A percentile compares a stretch with the other conserved stretches of the same genome.
These are phyloP conservation scores for Penicillium sp. DNA, from an alignment of 2,329 filamentous ascomycete genomes.

Conservation along the genomic window DNA sequence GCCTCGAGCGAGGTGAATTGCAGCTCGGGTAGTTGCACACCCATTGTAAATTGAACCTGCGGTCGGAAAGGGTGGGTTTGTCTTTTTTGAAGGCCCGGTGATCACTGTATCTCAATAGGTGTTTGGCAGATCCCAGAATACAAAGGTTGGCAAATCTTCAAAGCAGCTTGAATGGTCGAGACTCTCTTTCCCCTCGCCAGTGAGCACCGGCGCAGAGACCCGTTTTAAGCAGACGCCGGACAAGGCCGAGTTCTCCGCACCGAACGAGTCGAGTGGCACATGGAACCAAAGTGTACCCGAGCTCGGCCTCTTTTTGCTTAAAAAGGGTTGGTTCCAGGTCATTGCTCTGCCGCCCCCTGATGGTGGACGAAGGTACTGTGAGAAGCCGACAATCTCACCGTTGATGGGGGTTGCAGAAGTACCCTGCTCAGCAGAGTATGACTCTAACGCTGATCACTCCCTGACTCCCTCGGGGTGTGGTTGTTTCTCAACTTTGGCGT, in stretches of 20 bases:
- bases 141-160: neutral
- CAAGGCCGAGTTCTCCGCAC: conserved; percentile 7
- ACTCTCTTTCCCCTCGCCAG: too few relatives aligned
- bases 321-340: too few relatives aligned
- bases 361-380: neutral
- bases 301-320: too few relatives aligned
- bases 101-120: too few relatives aligned
- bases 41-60: conserved; percentile 20
- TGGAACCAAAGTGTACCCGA: neutral
- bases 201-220: neutral
- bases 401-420: too few relatives aligned
- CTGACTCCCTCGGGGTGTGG: too few relatives aligned
- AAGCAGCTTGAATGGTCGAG: conserved; percentile 2
- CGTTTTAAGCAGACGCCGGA: neutral
- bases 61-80: too few relatives aligned
- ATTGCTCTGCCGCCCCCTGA: neutral
- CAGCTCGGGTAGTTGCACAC: conserved; percentile 41
- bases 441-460: too few relatives aligned
- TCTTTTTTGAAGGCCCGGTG: too few relatives aligned
- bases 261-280: conserved; percentile 4
- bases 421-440: too few relatives aligned
- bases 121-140: neutral
- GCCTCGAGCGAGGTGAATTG: conserved; percentile 59
- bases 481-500: too few relatives aligned
- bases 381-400: too few relatives aligned